A percentile compares a stretch with the other conserved stretches of the same genome.
These are phyloP conservation scores for Chrysochromulina parva DNA, from an alignment of 78 protist genomes.

Conservation along the genomic window DNA sequence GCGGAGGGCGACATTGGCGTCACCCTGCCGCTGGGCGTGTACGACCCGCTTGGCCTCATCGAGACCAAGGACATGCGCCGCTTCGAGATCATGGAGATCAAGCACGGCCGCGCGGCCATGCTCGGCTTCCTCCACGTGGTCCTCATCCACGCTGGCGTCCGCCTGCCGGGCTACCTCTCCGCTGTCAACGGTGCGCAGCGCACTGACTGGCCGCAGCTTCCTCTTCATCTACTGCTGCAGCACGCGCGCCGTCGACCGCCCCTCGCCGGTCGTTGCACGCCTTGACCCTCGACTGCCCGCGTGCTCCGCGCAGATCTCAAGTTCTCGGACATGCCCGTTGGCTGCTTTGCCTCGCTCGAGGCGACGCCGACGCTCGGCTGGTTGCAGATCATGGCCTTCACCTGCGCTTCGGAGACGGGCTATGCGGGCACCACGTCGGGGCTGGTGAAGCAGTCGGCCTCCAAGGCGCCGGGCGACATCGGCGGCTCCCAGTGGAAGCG, in stretches of 20 bases:
- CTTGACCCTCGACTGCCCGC: too few relatives aligned
- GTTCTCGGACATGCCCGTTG: neutral
- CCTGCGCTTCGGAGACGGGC: neutral
- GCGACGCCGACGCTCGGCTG: slow-evolving; percentile 5
- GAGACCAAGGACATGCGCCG: slow-evolving; percentile 4
- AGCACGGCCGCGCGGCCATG: neutral
- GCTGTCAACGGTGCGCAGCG: too few relatives aligned
- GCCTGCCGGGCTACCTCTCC: too few relatives aligned
- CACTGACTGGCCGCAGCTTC: too few relatives aligned
- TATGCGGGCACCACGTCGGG: neutral
- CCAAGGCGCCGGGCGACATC: neutral
- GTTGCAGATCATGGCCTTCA: slow-evolving; percentile 4
- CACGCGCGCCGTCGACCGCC: too few relatives aligned
- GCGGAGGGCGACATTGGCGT: neutral
- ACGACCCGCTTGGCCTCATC: slow-evolving; percentile 24
- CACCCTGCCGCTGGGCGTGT: slow-evolving; percentile 4
- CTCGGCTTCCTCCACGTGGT: too few relatives aligned
- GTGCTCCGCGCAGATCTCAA: neutral
- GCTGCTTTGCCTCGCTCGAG: neutral
- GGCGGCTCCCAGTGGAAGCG: neutral
- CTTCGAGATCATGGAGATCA: slow-evolving; percentile 22
- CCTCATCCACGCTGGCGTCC: too few relatives aligned
- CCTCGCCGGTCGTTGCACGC: too few relatives aligned
- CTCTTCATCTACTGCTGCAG: too few relatives aligned
- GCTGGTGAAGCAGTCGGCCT: neutral